Conservation (phyloP, 495 filamentous ascomycete genomes). For the Penicillium ucsense region DNA sequence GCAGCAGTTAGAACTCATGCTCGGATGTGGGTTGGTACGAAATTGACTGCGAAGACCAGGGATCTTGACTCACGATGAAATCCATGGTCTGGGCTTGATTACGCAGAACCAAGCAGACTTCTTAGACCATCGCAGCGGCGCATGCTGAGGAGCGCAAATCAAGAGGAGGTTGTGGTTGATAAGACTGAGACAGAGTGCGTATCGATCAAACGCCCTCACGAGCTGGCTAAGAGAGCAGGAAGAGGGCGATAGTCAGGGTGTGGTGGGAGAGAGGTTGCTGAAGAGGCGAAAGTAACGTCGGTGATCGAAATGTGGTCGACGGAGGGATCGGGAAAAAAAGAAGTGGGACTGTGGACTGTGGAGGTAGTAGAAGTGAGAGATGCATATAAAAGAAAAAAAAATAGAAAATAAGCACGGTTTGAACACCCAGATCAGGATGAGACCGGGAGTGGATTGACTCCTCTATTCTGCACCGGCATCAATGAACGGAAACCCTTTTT, state of each 20-base stretch:
- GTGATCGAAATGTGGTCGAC: too few species aligned
- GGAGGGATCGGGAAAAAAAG: neutral
- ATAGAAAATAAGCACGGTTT: too few species aligned
- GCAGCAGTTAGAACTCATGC: neutral
- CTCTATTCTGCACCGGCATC: too few species aligned
- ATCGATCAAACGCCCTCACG: too few species aligned
- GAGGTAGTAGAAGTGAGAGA: slow-evolving; percentile 1
- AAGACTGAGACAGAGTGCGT: too few species aligned
- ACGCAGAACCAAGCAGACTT: slow-evolving; percentile 13
- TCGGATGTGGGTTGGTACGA: neutral
- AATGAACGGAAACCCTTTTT: too few species aligned
- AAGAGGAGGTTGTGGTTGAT: too few species aligned
- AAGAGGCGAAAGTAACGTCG: neutral
- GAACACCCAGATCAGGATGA: too few species aligned
- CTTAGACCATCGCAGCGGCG: slow-evolving; percentile 28
- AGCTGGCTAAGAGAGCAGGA: too few species aligned
- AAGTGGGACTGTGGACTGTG: slow-evolving; percentile 1
- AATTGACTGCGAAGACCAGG: neutral
- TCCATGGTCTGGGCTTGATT: slow-evolving; percentile 29
- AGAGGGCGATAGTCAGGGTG: too few species aligned
- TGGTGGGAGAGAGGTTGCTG: slow-evolving; percentile 4
- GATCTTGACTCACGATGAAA: slow-evolving; percentile 34
- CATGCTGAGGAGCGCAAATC: slow-evolving; percentile 14
- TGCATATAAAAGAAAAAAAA: neutral
- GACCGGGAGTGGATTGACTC: too few species aligned